phyloP scores from a whole-genome alignment of 768 basidiomycete species.

The Tricholoma hemisulphureum region DNA sequence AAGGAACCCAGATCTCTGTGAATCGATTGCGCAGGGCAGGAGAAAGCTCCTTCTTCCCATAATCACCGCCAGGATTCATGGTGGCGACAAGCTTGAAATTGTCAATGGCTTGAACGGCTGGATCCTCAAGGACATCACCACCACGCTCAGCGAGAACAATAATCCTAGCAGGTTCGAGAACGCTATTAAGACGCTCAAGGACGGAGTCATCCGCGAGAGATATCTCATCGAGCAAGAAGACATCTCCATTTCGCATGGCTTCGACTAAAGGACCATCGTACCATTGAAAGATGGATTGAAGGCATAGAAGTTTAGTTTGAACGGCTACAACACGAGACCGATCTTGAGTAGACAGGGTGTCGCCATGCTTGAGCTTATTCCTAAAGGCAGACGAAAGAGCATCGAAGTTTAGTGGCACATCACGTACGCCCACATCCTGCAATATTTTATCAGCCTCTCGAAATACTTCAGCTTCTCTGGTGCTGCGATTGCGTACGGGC shows the following conservation, averaged over 20 bases:
- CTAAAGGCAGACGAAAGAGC: conserved; percentile 27
- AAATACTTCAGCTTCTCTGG: conserved; percentile 49
- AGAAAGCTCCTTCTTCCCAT: conserved; percentile 97
- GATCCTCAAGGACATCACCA: conserved; percentile 66
- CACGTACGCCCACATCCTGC: conserved; percentile 37
- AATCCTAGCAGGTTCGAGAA: conserved; percentile 86
- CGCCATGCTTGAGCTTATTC: conserved; percentile 24
- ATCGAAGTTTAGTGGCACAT: conserved; percentile 22
- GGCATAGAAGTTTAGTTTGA: conserved; percentile 44
- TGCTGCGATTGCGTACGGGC: conserved; percentile 75
- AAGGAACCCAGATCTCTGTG: conserved; percentile 98
- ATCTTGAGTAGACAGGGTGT: conserved; percentile 28
- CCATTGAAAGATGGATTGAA: conserved; percentile 93
- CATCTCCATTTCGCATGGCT: conserved; percentile 82
- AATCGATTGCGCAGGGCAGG: conserved; percentile 96
- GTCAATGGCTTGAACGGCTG: conserved; percentile 60
- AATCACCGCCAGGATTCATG: conserved; percentile 99
- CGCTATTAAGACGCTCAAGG: conserved; percentile 93
- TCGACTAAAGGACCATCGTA: conserved; percentile 93
- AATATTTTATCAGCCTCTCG: conserved; percentile 44
- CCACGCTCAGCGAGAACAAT: conserved; percentile 93
- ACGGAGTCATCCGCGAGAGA: conserved; percentile 98
- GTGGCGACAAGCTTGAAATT: conserved; percentile 91
- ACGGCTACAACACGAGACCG: conserved; percentile 38
- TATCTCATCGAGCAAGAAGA: conserved; percentile 94